Base-by-base conservation (phyloP, 1,284 basidiomycete genomes). In the Neolentinus lepideus region DNA sequence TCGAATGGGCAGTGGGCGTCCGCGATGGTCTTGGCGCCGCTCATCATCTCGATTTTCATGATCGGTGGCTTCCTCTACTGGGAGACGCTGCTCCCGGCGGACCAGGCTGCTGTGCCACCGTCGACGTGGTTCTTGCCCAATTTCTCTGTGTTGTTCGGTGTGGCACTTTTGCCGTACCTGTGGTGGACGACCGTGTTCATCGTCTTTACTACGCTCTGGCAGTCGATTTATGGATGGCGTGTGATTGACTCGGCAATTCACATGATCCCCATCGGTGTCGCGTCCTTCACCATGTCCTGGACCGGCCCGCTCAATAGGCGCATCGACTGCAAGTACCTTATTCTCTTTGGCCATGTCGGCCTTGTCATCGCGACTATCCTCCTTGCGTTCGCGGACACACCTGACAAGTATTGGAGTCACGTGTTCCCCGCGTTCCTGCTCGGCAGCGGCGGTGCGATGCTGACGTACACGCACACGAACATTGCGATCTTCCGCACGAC, bases 401-500 rank as follows among this genome's bases (percentile, higher is more conserved):
- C 71, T 14, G 64, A 67, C 6, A 64, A 69, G n/a, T 81, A 80
- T 64, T 81, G 75, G 75, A 60, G 64, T 0, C 69, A 69, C 58
- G 68, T 73, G 47, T 75, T 81, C 62, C 79, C 80, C n/a, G 79
- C 71, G 19, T 77, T 79, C 60, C 58, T 69, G 24, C 56, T 81
- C 38, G 78, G 79, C 24, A 72, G 72, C 19, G 66, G 67, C 2
- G 78, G 79, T 10, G 62, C 63, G 9, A 68, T 67, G 66, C 57
- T 68, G 47, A 61, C 61, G 21, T 70, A 63, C 60, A 69, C 67
- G 22, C 68, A 70, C 59, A 66, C 66, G 2, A 69, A 69, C 60
- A 78, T 83, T 56, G 78, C 79, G 11, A 73, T 82, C 45, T 76
- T 83, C 66, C 72, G 70, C 46, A 70, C 69, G 16, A 71, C 72